Conservation (phyloP, 495 filamentous ascomycete genomes). For the Friedmanniomyces endolithicus region DNA sequence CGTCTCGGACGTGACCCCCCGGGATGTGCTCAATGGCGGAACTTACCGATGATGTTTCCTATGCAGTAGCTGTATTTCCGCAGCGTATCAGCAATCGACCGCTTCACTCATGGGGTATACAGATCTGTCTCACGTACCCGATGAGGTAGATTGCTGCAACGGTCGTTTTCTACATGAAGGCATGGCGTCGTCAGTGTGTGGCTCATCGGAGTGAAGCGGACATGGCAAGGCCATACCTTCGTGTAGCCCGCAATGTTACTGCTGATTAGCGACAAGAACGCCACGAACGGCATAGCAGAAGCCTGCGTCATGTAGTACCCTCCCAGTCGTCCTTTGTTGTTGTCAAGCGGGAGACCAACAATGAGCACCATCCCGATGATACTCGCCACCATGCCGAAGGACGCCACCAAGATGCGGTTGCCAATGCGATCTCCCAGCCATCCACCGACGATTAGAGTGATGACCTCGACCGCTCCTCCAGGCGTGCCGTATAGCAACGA, state of each 20-base stretch:
- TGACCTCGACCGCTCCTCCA: constrained; percentile 53
- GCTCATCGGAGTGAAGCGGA: no score
- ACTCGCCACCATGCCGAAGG: constrained; percentile 30
- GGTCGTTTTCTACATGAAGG: constrained; percentile 42
- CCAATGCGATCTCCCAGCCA: constrained; percentile 46
- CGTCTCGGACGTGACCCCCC: background rate
- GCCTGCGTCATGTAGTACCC: constrained; percentile 55
- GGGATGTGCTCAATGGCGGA: constrained; percentile 7
- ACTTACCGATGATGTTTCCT: constrained; percentile 32
- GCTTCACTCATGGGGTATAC: background rate
- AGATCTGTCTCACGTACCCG: constrained; percentile 1
- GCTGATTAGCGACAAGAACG: constrained; percentile 22
- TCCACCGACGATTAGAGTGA: constrained; percentile 46
- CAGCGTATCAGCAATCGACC: background rate
- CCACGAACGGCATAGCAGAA: constrained; percentile 46
- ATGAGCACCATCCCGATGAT: constrained; percentile 54
- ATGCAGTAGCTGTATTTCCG: background rate
- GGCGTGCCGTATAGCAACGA: constrained; percentile 55
- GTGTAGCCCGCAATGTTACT: constrained; percentile 37
- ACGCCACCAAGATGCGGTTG: constrained; percentile 41
- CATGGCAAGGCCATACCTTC: constrained; percentile 28
- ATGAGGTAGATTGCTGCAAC: constrained; percentile 60
- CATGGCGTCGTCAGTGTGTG: background rate
- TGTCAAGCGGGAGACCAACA: constrained; percentile 47
- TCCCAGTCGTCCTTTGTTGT: constrained; percentile 46